A percentile compares a stretch with the other conserved stretches of the same genome.
Evolutionary conservation across 352 stramenopile species (phyloP).

Genomic region (Saprolegnia parasitica): DNA sequence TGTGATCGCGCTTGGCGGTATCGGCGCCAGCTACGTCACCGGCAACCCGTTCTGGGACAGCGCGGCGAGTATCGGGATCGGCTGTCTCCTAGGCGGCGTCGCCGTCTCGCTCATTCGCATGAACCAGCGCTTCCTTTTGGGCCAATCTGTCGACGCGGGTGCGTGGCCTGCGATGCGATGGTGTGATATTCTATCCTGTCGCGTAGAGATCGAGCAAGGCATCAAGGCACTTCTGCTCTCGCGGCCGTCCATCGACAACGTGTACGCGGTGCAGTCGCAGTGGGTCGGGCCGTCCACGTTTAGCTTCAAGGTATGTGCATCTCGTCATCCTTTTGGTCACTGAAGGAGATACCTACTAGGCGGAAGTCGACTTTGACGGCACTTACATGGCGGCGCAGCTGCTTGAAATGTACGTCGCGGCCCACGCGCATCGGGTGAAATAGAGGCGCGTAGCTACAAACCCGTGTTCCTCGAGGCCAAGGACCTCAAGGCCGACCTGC

Average conservation of each 20-base stretch:
- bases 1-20: conserved; percentile 92
- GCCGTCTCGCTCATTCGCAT: conserved; percentile 89
- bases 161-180: conserved; percentile 41
- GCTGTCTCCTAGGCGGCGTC: conserved; percentile 90
- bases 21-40: conserved; percentile 88
- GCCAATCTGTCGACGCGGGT: conserved; percentile 90
- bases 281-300: conserved; percentile 98
- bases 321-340: neutral
- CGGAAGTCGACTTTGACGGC: conserved; percentile 98
- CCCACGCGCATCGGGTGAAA: neutral
- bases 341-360: conserved; percentile 38
- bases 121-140: conserved; percentile 97
- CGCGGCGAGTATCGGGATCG: conserved; percentile 94
- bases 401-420: conserved; percentile 61
- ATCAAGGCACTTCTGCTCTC: conserved; percentile 73
- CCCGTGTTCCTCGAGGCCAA: conserved; percentile 89
- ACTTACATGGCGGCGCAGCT: conserved; percentile 96
- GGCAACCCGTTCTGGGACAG: conserved; percentile 94
- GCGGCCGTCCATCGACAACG: conserved; percentile 90
- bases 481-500: conserved; percentile 88
- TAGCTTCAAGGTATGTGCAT: conserved; percentile 89
- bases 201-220: conserved; percentile 81
- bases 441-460: conserved; percentile 67
- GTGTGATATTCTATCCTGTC: conserved; percentile 32
- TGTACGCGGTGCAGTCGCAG: conserved; percentile 95